Evolutionary conservation across 495 filamentous ascomycete species (phyloP), one percentile per base, ranked within the genome.

Genomic region (Tuber brumale): DNA sequence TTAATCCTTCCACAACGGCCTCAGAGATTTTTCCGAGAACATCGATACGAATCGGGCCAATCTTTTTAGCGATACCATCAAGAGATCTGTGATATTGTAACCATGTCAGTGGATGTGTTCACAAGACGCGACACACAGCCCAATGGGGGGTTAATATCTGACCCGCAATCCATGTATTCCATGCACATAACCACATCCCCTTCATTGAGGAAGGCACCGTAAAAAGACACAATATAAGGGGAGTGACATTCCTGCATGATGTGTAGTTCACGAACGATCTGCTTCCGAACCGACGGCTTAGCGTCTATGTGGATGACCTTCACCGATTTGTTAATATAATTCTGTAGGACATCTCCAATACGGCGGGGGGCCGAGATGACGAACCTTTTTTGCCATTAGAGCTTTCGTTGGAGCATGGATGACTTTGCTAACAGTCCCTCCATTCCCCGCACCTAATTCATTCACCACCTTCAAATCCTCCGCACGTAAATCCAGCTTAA

Each of bases 91-190:
- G 69, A 70, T 48, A 44, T 37, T 21, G 39, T 45, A 27, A 75
- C 16, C 75, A 75, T 35, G 35, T 75, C 72, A 74, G 69, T 45
- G 41, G 73, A 45, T 76, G 74, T 70, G 57, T 70, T 48, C 57
- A 39, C 12, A 70, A 18, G 46, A 43, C 45, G 18, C 69, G 73
- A 41, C 66, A 72, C n/a, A 66, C 57, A 66, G 31, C 31, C 42
- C 27, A 51, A 79, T 31, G 72, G 18, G 71, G 72, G 57, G 69
- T 27, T 21, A 43, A 61, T 21, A 27, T 85, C 90, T 84, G 89
- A 99, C 95, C 96, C 96, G 85, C 94, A 93, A 86, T 99, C 95
- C 94, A 97, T 97, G 82, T 99, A 97, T 84, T 99, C 95, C 95
- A 99, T 99, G 84, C 95, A 99, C 92, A 99, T 92, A 76, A 97